Evolutionary conservation across 2,329 filamentous ascomycete genomes (phyloP), one percentile per base, ranked within the genome.

Genomic region (Pyrenochaeta sp.): DNA sequence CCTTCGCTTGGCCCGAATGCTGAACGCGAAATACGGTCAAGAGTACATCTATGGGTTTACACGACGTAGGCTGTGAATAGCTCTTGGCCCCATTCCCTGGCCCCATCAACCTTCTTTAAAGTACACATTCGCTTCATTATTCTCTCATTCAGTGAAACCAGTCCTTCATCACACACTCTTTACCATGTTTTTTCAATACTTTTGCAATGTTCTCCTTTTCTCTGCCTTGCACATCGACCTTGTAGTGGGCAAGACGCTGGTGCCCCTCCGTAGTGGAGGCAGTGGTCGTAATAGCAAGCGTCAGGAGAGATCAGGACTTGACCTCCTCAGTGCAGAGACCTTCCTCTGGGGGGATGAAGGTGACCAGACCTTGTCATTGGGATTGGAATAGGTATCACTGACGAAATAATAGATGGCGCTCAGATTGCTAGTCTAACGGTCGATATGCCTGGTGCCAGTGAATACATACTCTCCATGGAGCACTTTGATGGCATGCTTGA

Each of bases 401-500:
- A 18, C 27, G 20, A 15, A 41, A 20, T 21, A 11, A 17, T 7
- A 33, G 43, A 42, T 41, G 27, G 23, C 15, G 30, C 32, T 10
- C 39, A 55, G 21, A 41, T 45, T 23, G 65, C 56, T 11, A 61
- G 54, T 30, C 45, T 68, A 4, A 66, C 56, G 2, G 32, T 68
- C 15, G 39, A 56, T 33, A 64, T 56, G 51, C 63, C 61, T 3
- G 59, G 51, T 9, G 49, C 58, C 10, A 37, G 20, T 18, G 64
- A 68, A 42, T 56, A 58, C 43, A 60, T 68, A 33, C 35, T 68
- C 14, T 56, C 58, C 29, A 61, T 68, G 61, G 63, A 68, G 41
- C 48, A 49, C 2, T 64, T 67, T 42, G 54, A 63, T 20, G 56
- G 53, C 32, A 60, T 66, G 61, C 39, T 64, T 3, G 51, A 21